phyloP scores from a whole-genome alignment of 306 rosid genomes.

The Castanopsis chinensis region DNA sequence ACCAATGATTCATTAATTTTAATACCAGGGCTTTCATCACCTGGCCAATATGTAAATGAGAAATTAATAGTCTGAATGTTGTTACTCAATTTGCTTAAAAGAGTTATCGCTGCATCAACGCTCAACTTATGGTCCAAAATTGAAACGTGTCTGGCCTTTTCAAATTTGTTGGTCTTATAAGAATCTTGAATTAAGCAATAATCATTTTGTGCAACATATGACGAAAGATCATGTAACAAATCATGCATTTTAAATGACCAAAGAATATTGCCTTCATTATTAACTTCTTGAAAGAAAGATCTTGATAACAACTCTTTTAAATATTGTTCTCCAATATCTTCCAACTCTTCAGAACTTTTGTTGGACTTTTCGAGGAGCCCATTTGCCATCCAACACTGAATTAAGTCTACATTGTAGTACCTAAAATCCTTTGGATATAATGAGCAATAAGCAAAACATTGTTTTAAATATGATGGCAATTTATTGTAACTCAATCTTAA shows the following conservation, averaged over 20 bases:
- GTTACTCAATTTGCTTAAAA: no score
- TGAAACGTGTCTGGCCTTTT: background rate
- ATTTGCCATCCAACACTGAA: conserved; percentile 36
- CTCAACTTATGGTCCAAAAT: no score
- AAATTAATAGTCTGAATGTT: no score
- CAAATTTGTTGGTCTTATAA: background rate
- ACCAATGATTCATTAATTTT: no score
- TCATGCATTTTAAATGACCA: conserved; percentile 18
- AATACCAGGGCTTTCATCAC: no score
- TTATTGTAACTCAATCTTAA: conserved; percentile 18
- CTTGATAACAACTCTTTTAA: conserved; percentile 14
- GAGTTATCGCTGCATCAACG: background rate
- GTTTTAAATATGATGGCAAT: background rate
- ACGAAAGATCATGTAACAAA: conserved; percentile 23
- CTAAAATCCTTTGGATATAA: conserved; percentile 14
- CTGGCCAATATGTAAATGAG: no score
- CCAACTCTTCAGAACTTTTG: background rate
- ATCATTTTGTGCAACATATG: conserved; percentile 10
- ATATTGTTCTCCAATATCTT: conserved; percentile 22
- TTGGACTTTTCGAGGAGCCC: conserved; percentile 8
- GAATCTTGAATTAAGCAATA: background rate
- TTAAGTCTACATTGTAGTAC: background rate
- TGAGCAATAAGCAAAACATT: conserved; percentile 32
- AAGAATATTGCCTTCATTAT: rapidly evolving
- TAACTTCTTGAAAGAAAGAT: conserved; percentile 25